Evolutionary conservation across 805 yeast genomes (phyloP).

Genomic region (Ogataea zsoltii): DNA sequence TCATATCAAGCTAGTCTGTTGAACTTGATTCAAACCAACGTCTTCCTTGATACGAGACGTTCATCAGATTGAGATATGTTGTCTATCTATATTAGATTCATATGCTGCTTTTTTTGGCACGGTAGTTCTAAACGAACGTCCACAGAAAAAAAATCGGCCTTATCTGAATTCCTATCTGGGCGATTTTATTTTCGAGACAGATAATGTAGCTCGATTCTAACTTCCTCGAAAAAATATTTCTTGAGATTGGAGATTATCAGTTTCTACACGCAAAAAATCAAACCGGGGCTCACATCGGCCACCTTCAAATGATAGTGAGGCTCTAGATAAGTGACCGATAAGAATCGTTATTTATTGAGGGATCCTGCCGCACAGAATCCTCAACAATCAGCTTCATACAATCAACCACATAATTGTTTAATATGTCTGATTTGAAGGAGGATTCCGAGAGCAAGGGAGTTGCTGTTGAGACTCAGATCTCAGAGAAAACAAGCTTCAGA

Average conservation of each 20-base stretch:
- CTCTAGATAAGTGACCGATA: neutral
- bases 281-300: too few relatives aligned
- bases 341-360: neutral
- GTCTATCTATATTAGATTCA: too few relatives aligned
- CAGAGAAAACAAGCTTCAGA: neutral
- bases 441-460: slow-evolving; percentile 1
- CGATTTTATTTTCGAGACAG: slow-evolving; percentile 1
- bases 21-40: too few relatives aligned
- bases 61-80: too few relatives aligned
- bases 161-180: slow-evolving; percentile 1
- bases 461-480: neutral
- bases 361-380: too few relatives aligned
- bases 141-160: neutral
- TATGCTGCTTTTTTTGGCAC: too few relatives aligned
- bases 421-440: neutral
- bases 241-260: neutral
- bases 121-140: slow-evolving; percentile 11
- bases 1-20: neutral
- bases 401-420: too few relatives aligned
- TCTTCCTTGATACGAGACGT: too few relatives aligned
- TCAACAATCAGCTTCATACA: too few relatives aligned
- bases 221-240: slow-evolving; percentile 2
- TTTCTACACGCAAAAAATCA: too few relatives aligned
- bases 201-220: slow-evolving; percentile 6
- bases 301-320: too few relatives aligned